Evolutionary conservation across 176 grass and related monocot genomes (phyloP), one percentile per base, ranked within the genome.

Genomic region (Poa annua): DNA sequence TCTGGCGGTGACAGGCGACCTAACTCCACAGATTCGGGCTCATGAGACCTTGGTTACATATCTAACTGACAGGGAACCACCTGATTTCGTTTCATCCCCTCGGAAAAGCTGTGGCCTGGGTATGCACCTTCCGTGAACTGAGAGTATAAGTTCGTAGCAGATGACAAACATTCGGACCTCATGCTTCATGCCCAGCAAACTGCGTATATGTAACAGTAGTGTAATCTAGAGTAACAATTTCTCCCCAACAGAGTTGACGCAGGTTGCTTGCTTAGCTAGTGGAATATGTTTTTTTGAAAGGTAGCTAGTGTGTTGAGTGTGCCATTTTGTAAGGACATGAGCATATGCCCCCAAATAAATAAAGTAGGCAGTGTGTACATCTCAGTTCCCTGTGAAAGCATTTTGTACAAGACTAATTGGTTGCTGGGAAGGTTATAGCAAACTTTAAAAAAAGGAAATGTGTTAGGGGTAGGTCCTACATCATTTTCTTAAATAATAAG

Each of bases 11-110:
- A 77, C 54, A 78, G 79, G 17, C 86, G 82, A 75, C 64, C 85
- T 26, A 82, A 93, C 62, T 80, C 55, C 75, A 71, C 92, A 65
- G 79, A 76, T 84, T 94, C 90, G 44, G 94, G 90, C 75, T 88
- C 83, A 36, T 90, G 89, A 35, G 85, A 53, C 49, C 7, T 38
- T 14, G 32, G 45, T 38, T 50, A 54, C 52, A 65, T 45, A 88
- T 86, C 11, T 52, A 36, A 74, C 56, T 62, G 8, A 8, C 52
- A 48, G 21, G 26, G 16, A 73, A 79, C 24, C 80, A 41, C 13
- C 3, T 2, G 48, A 44, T 87, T 35, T 36, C 72, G 38, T 50
- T 42, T 70, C 42, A 51, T 29, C 62, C 32, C 51, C 47, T 0
- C 11, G 35, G 21, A 71, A 60, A 5, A 24, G 39, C 3, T 15